Evolutionary conservation across 176 grass and related monocot species (phyloP), one percentile per base, ranked within the genome.

Genomic region (Dendrocalamus sinicus): DNA sequence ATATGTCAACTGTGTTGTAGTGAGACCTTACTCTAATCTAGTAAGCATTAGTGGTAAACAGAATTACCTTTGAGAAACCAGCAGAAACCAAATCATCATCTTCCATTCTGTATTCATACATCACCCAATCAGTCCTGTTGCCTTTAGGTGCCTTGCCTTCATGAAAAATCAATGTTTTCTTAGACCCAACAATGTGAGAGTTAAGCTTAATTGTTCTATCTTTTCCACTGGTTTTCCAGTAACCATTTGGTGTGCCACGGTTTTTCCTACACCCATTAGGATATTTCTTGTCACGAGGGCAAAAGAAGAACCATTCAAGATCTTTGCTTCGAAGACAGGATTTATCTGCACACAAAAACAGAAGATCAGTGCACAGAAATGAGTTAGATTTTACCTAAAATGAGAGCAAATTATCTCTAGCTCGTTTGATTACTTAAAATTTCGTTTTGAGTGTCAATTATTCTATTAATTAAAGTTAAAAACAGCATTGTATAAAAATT

Each of bases 291-390:
- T 94, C 96, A 64, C 86, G 79, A 54, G 88, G 90, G 30, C 93
- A 94, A 89, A 96, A 99, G 81, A 99, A 99, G 78, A 92, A 99
- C 96, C 96, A 99, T 57, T 99, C 88, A 28, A 86, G 86, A 89
- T 99, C 96, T 73, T 86, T 96, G 77, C 86, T 94, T 24, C 26
- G 76, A 26, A 99, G 88, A 37, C 65, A 77, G 44, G 93, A 99
- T 72, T 91, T 92, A 28, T 92, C 93, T 98, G 81, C 73, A 82
- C 41, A 80, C 35, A 54, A 30, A 61, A 70, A 86, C 7, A 73
- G 4, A 81, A 69, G 47, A 72, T 71, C 16, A 52, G 48, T 11
- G 22, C 78, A 78, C 19, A 46, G 12, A 32, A 61, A 48, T 16
- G 7, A 78, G 10, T 15, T 28, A 12, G 52, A 45, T 1, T 53